Percentiles rank a stretch among this genome's conserved stretches.
Evolutionary conservation across 2,329 filamentous ascomycete species (phyloP).

Genomic region (Penicillium corylophilum): DNA sequence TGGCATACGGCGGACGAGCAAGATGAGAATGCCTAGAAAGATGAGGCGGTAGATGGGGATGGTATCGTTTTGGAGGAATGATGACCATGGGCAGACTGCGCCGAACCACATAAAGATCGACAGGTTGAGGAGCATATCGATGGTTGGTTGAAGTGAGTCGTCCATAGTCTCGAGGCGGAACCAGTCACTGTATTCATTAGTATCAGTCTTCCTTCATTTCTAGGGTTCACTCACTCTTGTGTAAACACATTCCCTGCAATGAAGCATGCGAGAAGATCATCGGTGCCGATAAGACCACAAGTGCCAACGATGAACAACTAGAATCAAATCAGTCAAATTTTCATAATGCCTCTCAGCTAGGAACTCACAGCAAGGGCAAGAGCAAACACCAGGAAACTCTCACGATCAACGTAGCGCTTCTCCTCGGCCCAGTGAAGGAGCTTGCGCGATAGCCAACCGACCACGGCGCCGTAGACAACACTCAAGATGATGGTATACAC

Average conservation of each 20-base stretch:
- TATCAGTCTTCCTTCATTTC: conserved; percentile 1
- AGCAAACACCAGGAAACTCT: conserved; percentile 84
- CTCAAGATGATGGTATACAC: conserved; percentile 79
- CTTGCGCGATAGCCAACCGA: conserved; percentile 80
- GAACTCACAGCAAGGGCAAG: conserved; percentile 71
- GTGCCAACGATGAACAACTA: conserved; percentile 81
- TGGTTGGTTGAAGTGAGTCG: conserved; percentile 88
- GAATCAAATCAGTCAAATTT: conserved; percentile 5
- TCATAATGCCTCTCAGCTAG: background rate
- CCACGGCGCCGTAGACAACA: conserved; percentile 70
- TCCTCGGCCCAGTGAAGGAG: conserved; percentile 82
- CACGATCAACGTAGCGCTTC: conserved; percentile 76
- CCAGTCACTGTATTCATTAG: conserved; percentile 64
- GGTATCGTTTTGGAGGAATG: conserved; percentile 66
- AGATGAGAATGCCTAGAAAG: conserved; percentile 69
- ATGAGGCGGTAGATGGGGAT: conserved; percentile 74
- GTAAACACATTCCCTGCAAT: conserved; percentile 89
- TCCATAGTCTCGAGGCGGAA: conserved; percentile 86
- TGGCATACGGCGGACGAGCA: conserved; percentile 75
- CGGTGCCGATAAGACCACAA: conserved; percentile 80
- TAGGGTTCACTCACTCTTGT: conserved; percentile 61
- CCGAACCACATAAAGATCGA: conserved; percentile 90
- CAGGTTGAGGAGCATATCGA: conserved; percentile 92
- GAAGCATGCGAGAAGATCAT: conserved; percentile 89
- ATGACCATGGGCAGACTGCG: conserved; percentile 76